Base-by-base conservation (phyloP, 768 basidiomycete genomes). In the Paxillus rubicundulus region DNA sequence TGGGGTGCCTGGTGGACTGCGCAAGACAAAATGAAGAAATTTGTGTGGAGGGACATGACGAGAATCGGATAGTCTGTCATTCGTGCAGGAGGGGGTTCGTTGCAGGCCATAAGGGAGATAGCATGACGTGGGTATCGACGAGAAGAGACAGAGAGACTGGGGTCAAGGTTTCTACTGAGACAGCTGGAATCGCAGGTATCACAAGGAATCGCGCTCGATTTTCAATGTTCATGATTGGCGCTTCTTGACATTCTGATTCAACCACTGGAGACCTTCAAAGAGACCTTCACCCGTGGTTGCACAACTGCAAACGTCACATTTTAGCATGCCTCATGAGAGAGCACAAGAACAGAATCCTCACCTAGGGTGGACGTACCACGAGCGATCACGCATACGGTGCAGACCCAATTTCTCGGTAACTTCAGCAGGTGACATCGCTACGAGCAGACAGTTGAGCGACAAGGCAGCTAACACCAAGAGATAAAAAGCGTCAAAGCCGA, bases 311-410 rank as follows among this genome's bases (percentile, higher is more conserved):
- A 33, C 49, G 14, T 36, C 39, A 28, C 8, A 27, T 46, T 53
- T 16, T 40, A 61, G 40, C 38, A 14, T 5, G n/a, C 21, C 7
- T 6, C n/a, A 49, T 40, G 27, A 16, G 1, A 5, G 40, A 39
- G 49, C 28, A 39, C 43, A 38, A 40, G 17, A 10, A 18, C 2
- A 30, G 20, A 47, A 14, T 38, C 71, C 82, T 61, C 71, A 96
- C 89, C 94, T 97, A 46, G 96, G 96, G 75, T 98, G 96, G 48
- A 98, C 95, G 81, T 98, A 98, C 96, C 96, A 98, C 70, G 89
- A 93, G 55, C 96, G 80, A 65, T 98, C 95, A 54, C 92, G 86
- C 96, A 98, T 98, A 61, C 88, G 80, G 70, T 97, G 90, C 58
- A 98, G 76, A 36, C 95, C 95, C 39, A 98, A 74, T 71, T 96